phyloP scores from a whole-genome alignment of 495 filamentous ascomycete genomes.

The Hyaloscypha hepaticicola region DNA sequence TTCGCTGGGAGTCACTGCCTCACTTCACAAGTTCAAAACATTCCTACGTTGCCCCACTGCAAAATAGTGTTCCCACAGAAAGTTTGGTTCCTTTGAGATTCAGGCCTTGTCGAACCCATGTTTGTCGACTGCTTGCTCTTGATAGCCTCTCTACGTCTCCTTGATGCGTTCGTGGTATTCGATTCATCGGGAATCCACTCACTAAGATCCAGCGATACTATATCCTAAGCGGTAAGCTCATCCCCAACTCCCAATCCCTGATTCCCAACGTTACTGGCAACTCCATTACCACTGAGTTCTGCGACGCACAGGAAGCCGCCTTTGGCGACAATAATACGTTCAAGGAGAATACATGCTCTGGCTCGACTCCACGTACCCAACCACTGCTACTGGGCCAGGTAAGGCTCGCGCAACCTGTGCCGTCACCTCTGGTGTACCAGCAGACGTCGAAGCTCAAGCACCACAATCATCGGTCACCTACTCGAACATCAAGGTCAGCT shows the following conservation, averaged over 20 bases:
- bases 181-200: constrained; percentile 66
- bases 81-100: no score
- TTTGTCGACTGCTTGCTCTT: no score
- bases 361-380: constrained; percentile 77
- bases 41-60: no score
- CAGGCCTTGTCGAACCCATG: no score
- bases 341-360: constrained; percentile 81
- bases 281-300: constrained; percentile 58
- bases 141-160: no score
- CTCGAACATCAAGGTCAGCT: constrained; percentile 33
- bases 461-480: constrained; percentile 60
- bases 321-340: constrained; percentile 60
- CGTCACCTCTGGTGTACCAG: constrained; percentile 58
- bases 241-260: constrained; percentile 43
- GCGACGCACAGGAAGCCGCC: constrained; percentile 55
- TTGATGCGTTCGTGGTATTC: no score
- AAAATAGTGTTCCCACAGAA: no score
- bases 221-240: constrained; percentile 37
- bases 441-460: constrained; percentile 53
- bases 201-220: constrained; percentile 64
- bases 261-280: constrained; percentile 54
- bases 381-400: constrained; percentile 56
- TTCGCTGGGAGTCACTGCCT: no score
- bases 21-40: no score
- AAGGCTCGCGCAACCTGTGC: constrained; percentile 68